phyloP scores from a whole-genome alignment of 208 protist genomes.

The Leishmania tarentolae region DNA sequence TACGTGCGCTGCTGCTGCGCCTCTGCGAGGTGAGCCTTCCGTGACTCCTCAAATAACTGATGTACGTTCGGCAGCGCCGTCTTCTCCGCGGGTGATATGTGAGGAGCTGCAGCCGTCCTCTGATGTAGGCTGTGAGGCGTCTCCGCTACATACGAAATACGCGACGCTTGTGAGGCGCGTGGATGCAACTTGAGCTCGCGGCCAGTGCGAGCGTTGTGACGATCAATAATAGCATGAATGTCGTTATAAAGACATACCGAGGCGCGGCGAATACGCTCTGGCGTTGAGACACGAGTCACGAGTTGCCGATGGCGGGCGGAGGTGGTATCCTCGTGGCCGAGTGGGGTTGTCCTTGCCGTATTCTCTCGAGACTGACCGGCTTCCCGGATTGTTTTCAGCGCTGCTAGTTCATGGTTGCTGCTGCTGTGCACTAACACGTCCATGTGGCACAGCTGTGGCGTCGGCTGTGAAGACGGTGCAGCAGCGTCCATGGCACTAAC shows the following conservation, averaged over 20 bases:
- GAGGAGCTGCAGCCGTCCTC: background rate
- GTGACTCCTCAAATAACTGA: slow-evolving; percentile 67
- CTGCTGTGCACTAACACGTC: slow-evolving; percentile 26
- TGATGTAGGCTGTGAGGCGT: background rate
- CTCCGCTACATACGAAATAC: background rate
- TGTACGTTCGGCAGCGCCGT: slow-evolving; percentile 53
- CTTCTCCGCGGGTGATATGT: background rate
- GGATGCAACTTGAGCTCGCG: slow-evolving; percentile 56
- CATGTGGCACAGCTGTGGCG: slow-evolving; percentile 14
- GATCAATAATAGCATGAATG: slow-evolving; percentile 63
- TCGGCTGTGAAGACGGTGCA: background rate
- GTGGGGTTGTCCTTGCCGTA: background rate
- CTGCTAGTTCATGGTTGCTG: slow-evolving; percentile 12
- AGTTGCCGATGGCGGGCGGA: background rate
- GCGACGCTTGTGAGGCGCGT: slow-evolving; percentile 22
- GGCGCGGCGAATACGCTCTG: slow-evolving; percentile 61
- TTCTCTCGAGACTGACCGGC: slow-evolving; percentile 9
- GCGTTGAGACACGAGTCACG: slow-evolving; percentile 37
- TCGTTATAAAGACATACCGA: slow-evolving; percentile 61
- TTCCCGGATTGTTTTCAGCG: slow-evolving; percentile 28
- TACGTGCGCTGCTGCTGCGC: slow-evolving; percentile 50
- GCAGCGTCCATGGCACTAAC: background rate
- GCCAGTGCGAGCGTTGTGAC: slow-evolving; percentile 43
- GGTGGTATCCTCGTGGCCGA: background rate
- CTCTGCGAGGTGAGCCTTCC: slow-evolving; percentile 56